These are phyloP conservation scores for Colletotrichum sp. DNA, from an alignment of 2,329 filamentous ascomycete genomes.

Conservation along the genomic window DNA sequence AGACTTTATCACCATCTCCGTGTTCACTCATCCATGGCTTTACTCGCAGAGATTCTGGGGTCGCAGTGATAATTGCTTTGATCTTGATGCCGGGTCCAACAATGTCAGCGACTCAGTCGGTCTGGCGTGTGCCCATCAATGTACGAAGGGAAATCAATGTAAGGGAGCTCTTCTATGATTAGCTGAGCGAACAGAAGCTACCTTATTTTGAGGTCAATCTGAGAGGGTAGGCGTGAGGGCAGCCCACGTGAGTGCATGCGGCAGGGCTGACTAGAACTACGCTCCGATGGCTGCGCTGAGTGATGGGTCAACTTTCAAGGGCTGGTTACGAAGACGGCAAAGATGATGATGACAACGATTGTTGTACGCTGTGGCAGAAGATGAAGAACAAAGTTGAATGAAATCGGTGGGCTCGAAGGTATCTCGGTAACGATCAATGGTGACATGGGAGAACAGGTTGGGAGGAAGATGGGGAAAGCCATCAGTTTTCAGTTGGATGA, in stretches of 20 bases:
- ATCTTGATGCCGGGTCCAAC: background rate
- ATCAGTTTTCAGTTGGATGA: too few relatives aligned
- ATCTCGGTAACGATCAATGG: background rate
- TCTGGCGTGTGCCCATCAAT: background rate
- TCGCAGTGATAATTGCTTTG: background rate
- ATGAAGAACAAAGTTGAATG: background rate
- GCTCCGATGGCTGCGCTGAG: background rate
- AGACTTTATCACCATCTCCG: background rate
- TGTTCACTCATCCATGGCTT: background rate
- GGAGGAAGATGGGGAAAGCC: too few relatives aligned
- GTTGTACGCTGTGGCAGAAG: background rate
- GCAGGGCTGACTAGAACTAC: background rate
- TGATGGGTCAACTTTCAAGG: background rate
- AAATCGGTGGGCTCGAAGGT: background rate
- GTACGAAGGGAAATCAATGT: rapidly evolving
- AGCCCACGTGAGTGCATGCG: too few relatives aligned
- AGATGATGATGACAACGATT: rapidly evolving
- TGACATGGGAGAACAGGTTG: background rate
- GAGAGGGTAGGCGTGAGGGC: background rate
- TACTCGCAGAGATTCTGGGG: rapidly evolving
- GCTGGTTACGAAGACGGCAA: background rate
- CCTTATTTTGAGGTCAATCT: background rate
- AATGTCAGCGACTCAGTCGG: background rate
- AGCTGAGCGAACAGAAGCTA: background rate
- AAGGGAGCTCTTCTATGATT: background rate